A percentile compares a stretch with the other conserved stretches of the same genome.
phyloP scores from a whole-genome alignment of 2,329 filamentous ascomycete species.

The Sporothrix pallida region DNA sequence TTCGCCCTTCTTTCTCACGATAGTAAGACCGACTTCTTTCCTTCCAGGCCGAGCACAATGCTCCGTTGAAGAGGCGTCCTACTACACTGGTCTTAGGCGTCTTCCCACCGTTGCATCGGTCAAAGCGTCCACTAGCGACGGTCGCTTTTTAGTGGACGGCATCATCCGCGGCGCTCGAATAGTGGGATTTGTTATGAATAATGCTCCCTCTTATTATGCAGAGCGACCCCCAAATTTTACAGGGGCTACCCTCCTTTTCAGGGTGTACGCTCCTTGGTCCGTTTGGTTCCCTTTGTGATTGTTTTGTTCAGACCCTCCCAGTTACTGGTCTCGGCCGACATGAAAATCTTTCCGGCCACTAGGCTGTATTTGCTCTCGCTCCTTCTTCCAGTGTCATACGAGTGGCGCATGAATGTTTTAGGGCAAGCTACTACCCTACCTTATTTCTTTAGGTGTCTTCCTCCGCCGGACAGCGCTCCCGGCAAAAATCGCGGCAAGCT shows the following conservation, averaged over 20 bases:
- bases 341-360: not conserved
- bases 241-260: not conserved
- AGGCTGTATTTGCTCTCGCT: not conserved
- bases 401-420: not conserved
- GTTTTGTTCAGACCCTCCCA: not conserved
- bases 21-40: too few relatives aligned
- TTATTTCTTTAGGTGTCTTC: not conserved
- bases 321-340: not conserved
- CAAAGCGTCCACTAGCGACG: slow-evolving; percentile 1
- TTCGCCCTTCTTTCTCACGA: too few relatives aligned
- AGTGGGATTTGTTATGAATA: not conserved
- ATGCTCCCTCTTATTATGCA: not conserved
- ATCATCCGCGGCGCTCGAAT: slow-evolving; percentile 1
- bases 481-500: not conserved
- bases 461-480: not conserved
- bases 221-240: not conserved
- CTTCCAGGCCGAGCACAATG: too few relatives aligned
- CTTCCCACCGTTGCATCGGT: not conserved
- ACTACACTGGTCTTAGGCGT: not conserved
- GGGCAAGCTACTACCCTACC: not conserved
- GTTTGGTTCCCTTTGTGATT: too few relatives aligned
- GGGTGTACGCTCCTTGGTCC: not conserved
- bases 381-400: not conserved
- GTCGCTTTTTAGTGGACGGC: not conserved
- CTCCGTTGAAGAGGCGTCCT: too few relatives aligned